Conservation (phyloP, 1,284 basidiomycete species). For the Rhodotorula sp. region DNA sequence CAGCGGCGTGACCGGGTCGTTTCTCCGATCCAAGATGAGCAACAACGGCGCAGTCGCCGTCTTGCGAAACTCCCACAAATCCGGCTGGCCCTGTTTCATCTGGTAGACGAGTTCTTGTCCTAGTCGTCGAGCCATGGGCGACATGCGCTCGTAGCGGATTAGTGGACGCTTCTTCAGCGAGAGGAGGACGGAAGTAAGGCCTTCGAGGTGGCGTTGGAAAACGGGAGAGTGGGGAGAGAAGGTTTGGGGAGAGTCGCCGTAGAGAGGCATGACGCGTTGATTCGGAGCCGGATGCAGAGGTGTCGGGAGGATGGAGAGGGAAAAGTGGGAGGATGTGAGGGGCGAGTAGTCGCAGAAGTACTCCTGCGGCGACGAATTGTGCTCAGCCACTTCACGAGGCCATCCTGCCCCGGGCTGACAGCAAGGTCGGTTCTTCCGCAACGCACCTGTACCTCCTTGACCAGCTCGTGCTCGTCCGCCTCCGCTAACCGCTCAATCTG, state of each 20-base stretch:
- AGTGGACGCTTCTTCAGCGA: constrained; percentile 88
- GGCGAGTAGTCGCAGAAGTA: constrained; percentile 93
- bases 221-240: constrained; percentile 62
- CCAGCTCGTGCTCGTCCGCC: constrained; percentile 93
- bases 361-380: constrained; percentile 59
- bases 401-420: too few species aligned
- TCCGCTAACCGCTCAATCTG: constrained; percentile 91
- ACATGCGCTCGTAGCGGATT: constrained; percentile 93
- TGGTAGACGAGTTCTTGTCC: constrained; percentile 69
- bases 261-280: constrained; percentile 35
- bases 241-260: constrained; percentile 40
- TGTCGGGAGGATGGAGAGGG: constrained; percentile 57
- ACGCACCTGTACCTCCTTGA: constrained; percentile 88
- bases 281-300: constrained; percentile 55
- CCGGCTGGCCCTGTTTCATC: constrained; percentile 49
- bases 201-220: constrained; percentile 73
- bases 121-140: constrained; percentile 82
- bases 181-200: constrained; percentile 81
- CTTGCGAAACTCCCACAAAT: constrained; percentile 56
- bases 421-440: not conserved
- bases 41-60: constrained; percentile 56
- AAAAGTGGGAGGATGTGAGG: constrained; percentile 81
- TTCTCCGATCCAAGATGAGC: constrained; percentile 72
- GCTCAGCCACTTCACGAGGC: not conserved
- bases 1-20: constrained; percentile 97